Evolutionary conservation across 1,284 basidiomycete species (phyloP).

Genomic region (Anthracocystis walkeri): DNA sequence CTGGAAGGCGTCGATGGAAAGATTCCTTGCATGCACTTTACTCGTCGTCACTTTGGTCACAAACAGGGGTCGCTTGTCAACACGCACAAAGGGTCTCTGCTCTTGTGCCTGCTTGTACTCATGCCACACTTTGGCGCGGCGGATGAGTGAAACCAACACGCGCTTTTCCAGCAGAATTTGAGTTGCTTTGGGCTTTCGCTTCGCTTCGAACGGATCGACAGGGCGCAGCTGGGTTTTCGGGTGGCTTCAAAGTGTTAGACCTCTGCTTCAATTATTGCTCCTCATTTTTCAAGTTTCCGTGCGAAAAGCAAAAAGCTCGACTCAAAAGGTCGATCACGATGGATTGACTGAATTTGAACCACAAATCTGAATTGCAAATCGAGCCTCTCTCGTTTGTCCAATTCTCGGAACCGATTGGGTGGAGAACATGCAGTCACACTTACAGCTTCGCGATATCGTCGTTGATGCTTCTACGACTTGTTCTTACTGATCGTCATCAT

Average conservation of each 20-base stretch:
- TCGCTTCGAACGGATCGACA: slow-evolving; percentile 27
- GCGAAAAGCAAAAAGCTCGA: slow-evolving; percentile 3
- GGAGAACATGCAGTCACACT: slow-evolving; percentile 1
- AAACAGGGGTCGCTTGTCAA: too few species aligned
- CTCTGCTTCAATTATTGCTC: not conserved
- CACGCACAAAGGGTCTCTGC: slow-evolving; percentile 17
- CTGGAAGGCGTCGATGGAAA: slow-evolving; percentile 34
- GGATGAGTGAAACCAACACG: slow-evolving; percentile 28
- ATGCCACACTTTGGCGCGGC: not conserved
- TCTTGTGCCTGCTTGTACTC: not conserved
- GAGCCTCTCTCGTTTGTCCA: slow-evolving; percentile 2
- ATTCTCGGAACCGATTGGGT: slow-evolving; percentile 19
- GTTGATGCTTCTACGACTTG: not conserved
- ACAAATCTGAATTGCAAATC: slow-evolving; percentile 5
- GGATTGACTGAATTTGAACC: not conserved
- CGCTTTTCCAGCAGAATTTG: not conserved
- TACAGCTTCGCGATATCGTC: slow-evolving; percentile 4
- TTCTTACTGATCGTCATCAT: slow-evolving; percentile 14
- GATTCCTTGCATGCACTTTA: slow-evolving; percentile 25
- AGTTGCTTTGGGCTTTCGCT: not conserved
- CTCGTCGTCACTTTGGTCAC: not conserved
- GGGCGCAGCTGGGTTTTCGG: slow-evolving; percentile 1
- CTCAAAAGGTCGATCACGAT: slow-evolving; percentile 14
- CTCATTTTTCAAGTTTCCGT: not conserved
- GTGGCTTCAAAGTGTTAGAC: slow-evolving; percentile 5